These are phyloP conservation scores for Clarireedia sp. DNA, from an alignment of 2,329 filamentous ascomycete species.

Conservation along the genomic window DNA sequence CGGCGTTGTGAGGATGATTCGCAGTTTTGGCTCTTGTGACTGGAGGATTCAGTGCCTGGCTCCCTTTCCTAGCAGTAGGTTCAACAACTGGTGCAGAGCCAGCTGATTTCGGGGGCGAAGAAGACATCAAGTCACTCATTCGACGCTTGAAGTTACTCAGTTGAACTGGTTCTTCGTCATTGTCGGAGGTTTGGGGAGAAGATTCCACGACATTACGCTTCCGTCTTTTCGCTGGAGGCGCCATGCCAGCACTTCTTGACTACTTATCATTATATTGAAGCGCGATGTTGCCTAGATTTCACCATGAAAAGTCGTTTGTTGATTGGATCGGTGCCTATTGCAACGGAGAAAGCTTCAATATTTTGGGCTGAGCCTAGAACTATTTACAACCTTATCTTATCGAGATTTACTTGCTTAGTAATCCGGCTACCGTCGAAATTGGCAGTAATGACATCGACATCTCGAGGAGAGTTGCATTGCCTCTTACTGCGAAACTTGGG, in stretches of 20 bases:
- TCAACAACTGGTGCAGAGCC: constrained; percentile 8
- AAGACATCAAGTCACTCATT: constrained; percentile 18
- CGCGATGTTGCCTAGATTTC: not conserved
- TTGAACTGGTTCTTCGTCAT: constrained; percentile 36
- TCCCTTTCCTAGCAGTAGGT: constrained; percentile 5
- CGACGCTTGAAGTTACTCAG: constrained; percentile 13
- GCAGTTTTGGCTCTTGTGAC: constrained; percentile 22
- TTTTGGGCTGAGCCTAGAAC: too few species aligned
- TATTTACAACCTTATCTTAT: too few species aligned
- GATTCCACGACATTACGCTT: constrained; percentile 44
- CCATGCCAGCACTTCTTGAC: constrained; percentile 19
- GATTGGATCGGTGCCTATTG: not conserved
- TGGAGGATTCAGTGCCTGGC: constrained; percentile 18
- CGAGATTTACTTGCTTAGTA: too few species aligned
- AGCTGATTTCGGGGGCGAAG: constrained; percentile 14
- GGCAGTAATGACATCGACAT: too few species aligned
- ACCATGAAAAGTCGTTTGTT: not conserved
- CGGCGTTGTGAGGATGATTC: constrained; percentile 24
- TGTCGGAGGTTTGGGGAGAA: constrained; percentile 35
- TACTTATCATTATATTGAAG: not conserved
- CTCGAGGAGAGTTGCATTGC: too few species aligned
- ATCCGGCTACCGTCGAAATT: too few species aligned
- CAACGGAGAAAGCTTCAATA: not conserved
- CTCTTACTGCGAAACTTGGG: too few species aligned
- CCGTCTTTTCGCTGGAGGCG: constrained; percentile 36